Conservation (phyloP, 2,329 filamentous ascomycete genomes). For the Ophiognomonia clavigignenti-juglandacearum region DNA sequence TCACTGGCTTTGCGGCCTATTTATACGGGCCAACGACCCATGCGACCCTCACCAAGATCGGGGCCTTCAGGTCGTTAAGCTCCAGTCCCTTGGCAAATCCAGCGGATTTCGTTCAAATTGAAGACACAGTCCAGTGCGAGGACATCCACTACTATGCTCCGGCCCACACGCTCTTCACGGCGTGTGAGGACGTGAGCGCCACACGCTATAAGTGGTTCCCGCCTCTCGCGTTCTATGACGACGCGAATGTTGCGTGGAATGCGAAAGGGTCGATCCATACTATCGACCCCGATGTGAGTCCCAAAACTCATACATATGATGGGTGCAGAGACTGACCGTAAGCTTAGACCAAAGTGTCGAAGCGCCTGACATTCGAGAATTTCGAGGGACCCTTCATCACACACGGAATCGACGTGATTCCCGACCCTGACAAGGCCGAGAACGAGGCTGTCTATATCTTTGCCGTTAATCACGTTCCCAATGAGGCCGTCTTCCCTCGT, state of each 20-base stretch:
- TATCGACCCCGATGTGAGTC: constrained; percentile 49
- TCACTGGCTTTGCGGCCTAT: constrained; percentile 10
- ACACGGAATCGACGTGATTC: constrained; percentile 57
- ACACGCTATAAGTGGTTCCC: constrained; percentile 50
- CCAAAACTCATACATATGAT: no score
- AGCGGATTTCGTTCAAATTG: constrained; percentile 34
- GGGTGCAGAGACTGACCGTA: no score
- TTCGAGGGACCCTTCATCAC: constrained; percentile 51
- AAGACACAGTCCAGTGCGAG: constrained; percentile 53
- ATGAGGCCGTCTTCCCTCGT: constrained; percentile 23
- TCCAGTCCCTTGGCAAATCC: constrained; percentile 6
- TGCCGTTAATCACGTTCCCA: constrained; percentile 54
- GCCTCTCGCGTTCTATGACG: constrained; percentile 34
- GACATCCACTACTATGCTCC: constrained; percentile 52
- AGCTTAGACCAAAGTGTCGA: constrained; percentile 39
- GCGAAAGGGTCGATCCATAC: constrained; percentile 43
- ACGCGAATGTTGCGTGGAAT: constrained; percentile 29
- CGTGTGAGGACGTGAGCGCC: constrained; percentile 43
- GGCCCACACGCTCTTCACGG: constrained; percentile 47
- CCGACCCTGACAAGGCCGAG: constrained; percentile 34
- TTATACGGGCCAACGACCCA: constrained; percentile 11
- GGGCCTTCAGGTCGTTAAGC: constrained; percentile 3
- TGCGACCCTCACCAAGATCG: constrained; percentile 7
- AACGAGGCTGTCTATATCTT: constrained; percentile 51
- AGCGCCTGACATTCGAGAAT: constrained; percentile 41